These are phyloP conservation scores for Saturnispora dispora DNA, from an alignment of 805 yeast genomes.

Conservation along the genomic window DNA sequence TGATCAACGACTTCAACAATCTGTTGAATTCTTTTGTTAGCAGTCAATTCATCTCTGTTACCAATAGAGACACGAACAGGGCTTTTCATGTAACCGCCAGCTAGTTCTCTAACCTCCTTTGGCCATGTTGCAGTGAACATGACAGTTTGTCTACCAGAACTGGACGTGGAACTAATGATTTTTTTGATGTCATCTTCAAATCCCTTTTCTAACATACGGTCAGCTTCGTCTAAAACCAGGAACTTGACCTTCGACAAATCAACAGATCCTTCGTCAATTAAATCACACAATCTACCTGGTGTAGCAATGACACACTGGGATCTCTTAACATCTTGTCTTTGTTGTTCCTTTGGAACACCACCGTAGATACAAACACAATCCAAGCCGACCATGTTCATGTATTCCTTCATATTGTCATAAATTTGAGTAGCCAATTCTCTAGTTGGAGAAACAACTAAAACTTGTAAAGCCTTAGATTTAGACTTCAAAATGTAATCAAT, in stretches of 20 bases:
- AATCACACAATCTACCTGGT: slow-evolving; percentile 93
- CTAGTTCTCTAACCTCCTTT: slow-evolving; percentile 91
- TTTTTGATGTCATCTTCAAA: slow-evolving; percentile 92
- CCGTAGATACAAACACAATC: slow-evolving; percentile 86
- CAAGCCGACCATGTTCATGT: slow-evolving; percentile 53
- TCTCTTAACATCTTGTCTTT: slow-evolving; percentile 54
- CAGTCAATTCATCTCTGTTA: slow-evolving; percentile 86
- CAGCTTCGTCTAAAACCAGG: slow-evolving; percentile 94
- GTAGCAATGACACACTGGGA: slow-evolving; percentile 89
- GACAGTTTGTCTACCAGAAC: slow-evolving; percentile 67
- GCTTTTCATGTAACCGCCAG: slow-evolving; percentile 67
- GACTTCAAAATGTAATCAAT: slow-evolving; percentile 51
- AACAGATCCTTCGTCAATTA: slow-evolving; percentile 80
- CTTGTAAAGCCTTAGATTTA: slow-evolving; percentile 48
- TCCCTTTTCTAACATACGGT: slow-evolving; percentile 97
- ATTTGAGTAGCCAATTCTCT: slow-evolving; percentile 95
- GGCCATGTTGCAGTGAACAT: slow-evolving; percentile 99
- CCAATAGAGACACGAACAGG: slow-evolving; percentile 94
- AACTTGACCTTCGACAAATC: slow-evolving; percentile 60
- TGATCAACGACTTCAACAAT: slow-evolving; percentile 88
- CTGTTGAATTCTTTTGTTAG: slow-evolving; percentile 90
- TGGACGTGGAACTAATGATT: slow-evolving; percentile 52
- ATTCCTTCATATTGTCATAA: slow-evolving; percentile 65
- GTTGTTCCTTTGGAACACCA: slow-evolving; percentile 95
- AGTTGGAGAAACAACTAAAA: slow-evolving; percentile 88